phyloP scores from a whole-genome alignment of 768 basidiomycete species.

The Phaeolepiota aurea region DNA sequence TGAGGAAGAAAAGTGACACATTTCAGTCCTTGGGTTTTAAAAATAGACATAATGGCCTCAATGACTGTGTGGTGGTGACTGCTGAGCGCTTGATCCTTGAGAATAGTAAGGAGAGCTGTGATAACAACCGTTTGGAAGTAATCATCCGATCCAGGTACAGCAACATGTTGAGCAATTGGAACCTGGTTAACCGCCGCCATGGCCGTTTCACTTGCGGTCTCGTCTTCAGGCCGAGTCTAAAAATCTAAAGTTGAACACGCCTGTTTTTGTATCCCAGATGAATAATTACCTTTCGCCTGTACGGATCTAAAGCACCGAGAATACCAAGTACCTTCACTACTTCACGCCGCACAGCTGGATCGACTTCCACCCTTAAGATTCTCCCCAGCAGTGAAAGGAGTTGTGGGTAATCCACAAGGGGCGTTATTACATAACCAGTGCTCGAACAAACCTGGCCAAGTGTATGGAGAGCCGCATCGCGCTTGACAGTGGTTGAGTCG shows the following conservation, averaged over 20 bases:
- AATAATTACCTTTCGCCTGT: constrained; percentile 71
- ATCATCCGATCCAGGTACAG: constrained; percentile 72
- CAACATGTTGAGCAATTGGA: constrained; percentile 52
- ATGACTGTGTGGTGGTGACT: constrained; percentile 89
- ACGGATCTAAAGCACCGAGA: constrained; percentile 93
- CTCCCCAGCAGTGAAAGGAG: constrained; percentile 79
- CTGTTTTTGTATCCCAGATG: background rate
- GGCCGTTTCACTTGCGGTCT: constrained; percentile 48
- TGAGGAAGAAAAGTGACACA: constrained; percentile 94
- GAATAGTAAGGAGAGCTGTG: constrained; percentile 73
- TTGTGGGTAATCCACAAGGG: constrained; percentile 86
- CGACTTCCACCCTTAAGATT: constrained; percentile 77
- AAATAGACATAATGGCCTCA: constrained; percentile 97
- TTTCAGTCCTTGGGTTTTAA: constrained; percentile 95
- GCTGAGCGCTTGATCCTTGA: constrained; percentile 83
- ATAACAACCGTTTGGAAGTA: constrained; percentile 98
- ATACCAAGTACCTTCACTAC: constrained; percentile 94
- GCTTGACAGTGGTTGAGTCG: constrained; percentile 83
- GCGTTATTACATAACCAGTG: constrained; percentile 90
- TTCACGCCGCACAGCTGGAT: constrained; percentile 67
- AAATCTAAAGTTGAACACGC: constrained; percentile 6
- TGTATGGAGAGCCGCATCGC: constrained; percentile 90
- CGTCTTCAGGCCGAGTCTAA: constrained; percentile 58
- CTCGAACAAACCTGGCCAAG: constrained; percentile 94
- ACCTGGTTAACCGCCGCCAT: constrained; percentile 61